Base-by-base conservation (phyloP, 2,329 filamentous ascomycete species). In the Neocucurbitaria cava region DNA sequence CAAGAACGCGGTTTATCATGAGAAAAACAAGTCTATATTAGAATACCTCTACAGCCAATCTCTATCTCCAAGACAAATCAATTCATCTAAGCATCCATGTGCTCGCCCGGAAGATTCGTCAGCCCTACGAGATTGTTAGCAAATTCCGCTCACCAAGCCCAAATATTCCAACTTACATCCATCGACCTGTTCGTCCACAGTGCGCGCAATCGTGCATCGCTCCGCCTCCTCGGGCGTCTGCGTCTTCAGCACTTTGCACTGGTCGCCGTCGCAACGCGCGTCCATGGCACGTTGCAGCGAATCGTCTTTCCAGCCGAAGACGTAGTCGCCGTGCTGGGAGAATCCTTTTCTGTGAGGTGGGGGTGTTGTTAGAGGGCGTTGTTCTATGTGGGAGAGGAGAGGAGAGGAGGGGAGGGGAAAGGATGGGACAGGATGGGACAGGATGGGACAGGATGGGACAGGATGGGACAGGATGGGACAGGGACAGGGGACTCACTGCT, bases 291-390 rank as follows among this genome's bases (percentile, higher is more conserved):
- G 54, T 52, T 72, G 69, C 3, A 72, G 62, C 38, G 68, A 58
- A 50, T 72, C 66, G 15, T 62, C 66, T 59, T 72, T 64, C 68
- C 69, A 70, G 7, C 68, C 68, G 44, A 70, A 72, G 23, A 72
- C 64, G 39, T 72, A 70, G 42, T 72, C 69, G 17, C 68, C 67
- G 43, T 71, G 67, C 42, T 68, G 59, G 5, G 60, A 61, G 40
- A 62, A 69, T 33, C 66, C 66, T n/a, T 58, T 30, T 36, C 64
- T 70, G 21, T 7, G n/a, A n/a, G n/a, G n/a, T n/a, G n/a, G n/a
- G n/a, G n/a, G n/a, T n/a, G n/a, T n/a, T n/a, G n/a, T n/a, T n/a
- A n/a, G n/a, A n/a, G n/a, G n/a, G n/a, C n/a, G n/a, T n/a, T n/a
- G n/a, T n/a, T n/a, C n/a, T n/a, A n/a, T n/a, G n/a, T n/a, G n/a